Base-by-base conservation (phyloP, 129 eudicot species). In the Chrysanthemum seticuspe region DNA sequence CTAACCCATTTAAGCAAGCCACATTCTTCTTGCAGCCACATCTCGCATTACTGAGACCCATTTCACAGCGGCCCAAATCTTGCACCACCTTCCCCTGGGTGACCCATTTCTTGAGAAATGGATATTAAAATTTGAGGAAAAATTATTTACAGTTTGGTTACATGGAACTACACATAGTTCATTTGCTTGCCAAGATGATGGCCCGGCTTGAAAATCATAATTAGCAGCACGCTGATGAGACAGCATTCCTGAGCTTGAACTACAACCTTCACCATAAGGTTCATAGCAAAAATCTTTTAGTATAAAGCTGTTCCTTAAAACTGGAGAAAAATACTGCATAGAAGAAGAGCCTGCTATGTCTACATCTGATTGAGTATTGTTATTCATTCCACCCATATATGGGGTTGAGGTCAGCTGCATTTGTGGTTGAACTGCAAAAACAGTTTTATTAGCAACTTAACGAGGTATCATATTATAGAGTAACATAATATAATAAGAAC, bases 51-150 rank as follows among this genome's bases (percentile, higher is more conserved):
- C 78, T 6, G 72, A 57, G 48, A 56, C 72, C 78, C 77, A 75
- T 12, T 75, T 80, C 72, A 80, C 71, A 13, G 79, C 80, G 4
- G 80, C 76, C 53, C 84, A 53, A 63, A 80, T 71, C 84, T 80
- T 80, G 76, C 84, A 76, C 84, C 84, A 80, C 55, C 80, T 70
- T 69, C 75, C 72, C 64, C 67, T 75, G 48, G 76, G 84, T 14
- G 66, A 71, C 18, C 68, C 71, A 14, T 63, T 71, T 27, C 76
- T 70, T 18, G 74, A 48, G 62, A 65, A 72, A 68, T 44, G 65
- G 47, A 59, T 67, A 34, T 58, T 61, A 59, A 50, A 49, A 60
- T 59, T 78, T 31, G 83, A 73, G 70, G 83, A 59, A 34, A 73
- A 29, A 50, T 15, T 72, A 23, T 70, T 16, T 25, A 61, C 60